A percentile compares a stretch with the other conserved stretches of the same genome.
These are phyloP conservation scores for Phaeomoniella chlamydospora DNA, from an alignment of 2,329 filamentous ascomycete species.

Conservation along the genomic window DNA sequence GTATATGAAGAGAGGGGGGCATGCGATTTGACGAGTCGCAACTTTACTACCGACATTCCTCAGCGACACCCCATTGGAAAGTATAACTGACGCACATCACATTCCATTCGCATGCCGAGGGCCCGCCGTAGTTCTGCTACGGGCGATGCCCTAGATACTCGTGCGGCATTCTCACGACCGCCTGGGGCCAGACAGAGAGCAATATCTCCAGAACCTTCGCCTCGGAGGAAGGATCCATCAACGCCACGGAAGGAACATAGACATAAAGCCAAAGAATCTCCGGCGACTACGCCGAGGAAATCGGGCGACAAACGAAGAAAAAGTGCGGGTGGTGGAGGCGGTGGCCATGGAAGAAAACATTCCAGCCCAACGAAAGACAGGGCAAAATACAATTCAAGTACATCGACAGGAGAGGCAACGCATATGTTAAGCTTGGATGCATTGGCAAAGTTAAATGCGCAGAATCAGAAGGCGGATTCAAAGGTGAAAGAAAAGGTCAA, in stretches of 20 bases:
- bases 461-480: conserved; percentile 41
- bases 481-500: conserved; percentile 25
- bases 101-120: conserved; percentile 9
- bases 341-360: conserved; percentile 5
- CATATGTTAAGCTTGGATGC: conserved; percentile 37
- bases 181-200: conserved; percentile 11
- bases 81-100: neutral
- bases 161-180: conserved; percentile 15
- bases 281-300: conserved; percentile 21
- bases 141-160: conserved; percentile 12
- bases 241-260: conserved; percentile 3
- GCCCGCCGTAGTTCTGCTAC: conserved; percentile 12
- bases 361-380: conserved; percentile 8
- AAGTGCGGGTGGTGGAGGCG: conserved; percentile 12
- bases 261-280: conserved; percentile 20
- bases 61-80: no score
- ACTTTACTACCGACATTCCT: no score
- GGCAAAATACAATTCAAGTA: conserved; percentile 21
- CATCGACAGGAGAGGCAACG: conserved; percentile 25
- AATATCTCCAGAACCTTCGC: conserved; percentile 7
- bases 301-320: conserved; percentile 11
- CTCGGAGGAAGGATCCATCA: conserved; percentile 6
- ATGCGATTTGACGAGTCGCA: no score
- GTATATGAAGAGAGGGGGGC: no score
- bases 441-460: conserved; percentile 50